phyloP scores from a whole-genome alignment of 495 filamentous ascomycete genomes.

The Letharia lupina region DNA sequence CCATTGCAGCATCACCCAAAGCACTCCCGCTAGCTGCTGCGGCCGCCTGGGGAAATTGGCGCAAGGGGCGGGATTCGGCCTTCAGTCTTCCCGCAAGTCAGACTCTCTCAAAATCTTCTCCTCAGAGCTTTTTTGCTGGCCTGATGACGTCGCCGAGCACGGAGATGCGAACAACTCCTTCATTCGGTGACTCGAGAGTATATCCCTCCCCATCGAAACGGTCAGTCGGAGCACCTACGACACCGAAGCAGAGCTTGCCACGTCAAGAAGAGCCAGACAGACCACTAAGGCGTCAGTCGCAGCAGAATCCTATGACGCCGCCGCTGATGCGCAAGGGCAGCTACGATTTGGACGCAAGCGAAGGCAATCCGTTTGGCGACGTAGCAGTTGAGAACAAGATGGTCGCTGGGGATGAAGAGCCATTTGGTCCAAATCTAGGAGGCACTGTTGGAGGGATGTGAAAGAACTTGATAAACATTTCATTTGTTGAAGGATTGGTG shows the following conservation, averaged over 20 bases:
- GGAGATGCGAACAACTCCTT: constrained; percentile 49
- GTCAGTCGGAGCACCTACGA: constrained; percentile 31
- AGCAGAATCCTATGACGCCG: constrained; percentile 52
- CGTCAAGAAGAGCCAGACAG: neutral
- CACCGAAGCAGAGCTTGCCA: constrained; percentile 17
- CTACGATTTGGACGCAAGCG: constrained; percentile 69
- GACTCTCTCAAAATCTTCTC: constrained; percentile 54
- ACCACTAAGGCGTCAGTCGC: constrained; percentile 10
- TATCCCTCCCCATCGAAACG: constrained; percentile 29
- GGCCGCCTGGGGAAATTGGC: constrained; percentile 80
- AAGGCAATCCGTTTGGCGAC: constrained; percentile 44
- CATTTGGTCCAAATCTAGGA: constrained; percentile 23
- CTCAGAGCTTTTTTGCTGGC: constrained; percentile 55
- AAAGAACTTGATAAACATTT: neutral
- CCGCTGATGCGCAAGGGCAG: constrained; percentile 58
- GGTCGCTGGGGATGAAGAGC: constrained; percentile 19
- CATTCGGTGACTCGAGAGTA: constrained; percentile 28
- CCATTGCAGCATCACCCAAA: constrained; percentile 65
- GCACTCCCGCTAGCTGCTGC: constrained; percentile 73
- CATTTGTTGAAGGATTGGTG: neutral
- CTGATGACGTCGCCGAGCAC: constrained; percentile 76
- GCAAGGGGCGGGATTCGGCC: constrained; percentile 48
- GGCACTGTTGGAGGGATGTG: constrained; percentile 3
- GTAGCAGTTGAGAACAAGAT: constrained; percentile 27
- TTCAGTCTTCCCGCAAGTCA: constrained; percentile 40